Conservation (phyloP, 1,139 yeast species). For the Pichia cactophila region DNA sequence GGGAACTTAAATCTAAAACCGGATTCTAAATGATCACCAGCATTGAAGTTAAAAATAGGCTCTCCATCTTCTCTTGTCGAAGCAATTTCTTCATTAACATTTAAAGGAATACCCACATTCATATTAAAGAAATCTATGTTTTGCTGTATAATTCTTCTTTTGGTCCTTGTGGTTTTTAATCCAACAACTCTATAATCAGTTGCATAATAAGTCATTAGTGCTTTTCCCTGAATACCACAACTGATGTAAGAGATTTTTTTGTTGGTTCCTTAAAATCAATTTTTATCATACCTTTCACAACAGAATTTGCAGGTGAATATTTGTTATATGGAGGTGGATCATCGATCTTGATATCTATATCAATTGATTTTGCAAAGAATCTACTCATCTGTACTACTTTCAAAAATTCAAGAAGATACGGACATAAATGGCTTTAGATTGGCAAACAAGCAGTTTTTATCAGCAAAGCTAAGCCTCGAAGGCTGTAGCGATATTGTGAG, state of each 20-base stretch:
- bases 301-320: conserved; percentile 7
- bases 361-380: conserved; percentile 3
- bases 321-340: conserved; percentile 7
- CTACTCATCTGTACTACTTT: conserved; percentile 4
- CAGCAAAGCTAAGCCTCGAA: too few species aligned
- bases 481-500: too few species aligned
- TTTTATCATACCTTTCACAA: conserved; percentile 1
- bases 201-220: conserved; percentile 3
- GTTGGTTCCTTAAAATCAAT: conserved; percentile 5
- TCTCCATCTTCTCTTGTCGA: background rate
- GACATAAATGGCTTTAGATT: too few species aligned
- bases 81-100: background rate
- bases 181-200: background rate
- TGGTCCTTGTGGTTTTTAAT: background rate
- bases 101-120: conserved; percentile 1
- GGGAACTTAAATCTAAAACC: conserved; percentile 10
- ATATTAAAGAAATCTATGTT: conserved; percentile 2
- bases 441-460: too few species aligned
- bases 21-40: conserved; percentile 7
- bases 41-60: background rate
- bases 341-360: background rate
- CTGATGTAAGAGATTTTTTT: conserved; percentile 4
- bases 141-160: conserved; percentile 1
- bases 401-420: too few species aligned
- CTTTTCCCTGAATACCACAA: conserved; percentile 9